Percentiles rank a stretch among this genome's conserved stretches.
These are phyloP conservation scores for Sedum album DNA, from an alignment of 164 flowering plant species.

Conservation along the genomic window DNA sequence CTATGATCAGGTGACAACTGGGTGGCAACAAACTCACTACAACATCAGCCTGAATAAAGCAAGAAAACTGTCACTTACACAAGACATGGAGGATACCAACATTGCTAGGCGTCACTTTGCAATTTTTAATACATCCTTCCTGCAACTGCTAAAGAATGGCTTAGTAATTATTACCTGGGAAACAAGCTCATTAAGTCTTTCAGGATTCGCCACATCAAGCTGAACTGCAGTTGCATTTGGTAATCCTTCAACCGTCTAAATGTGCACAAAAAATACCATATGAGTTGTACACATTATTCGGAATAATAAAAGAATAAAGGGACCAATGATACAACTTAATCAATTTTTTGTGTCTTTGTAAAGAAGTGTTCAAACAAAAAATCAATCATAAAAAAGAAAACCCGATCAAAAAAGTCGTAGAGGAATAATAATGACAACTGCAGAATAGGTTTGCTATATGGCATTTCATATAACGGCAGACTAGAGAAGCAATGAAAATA, in stretches of 20 bases:
- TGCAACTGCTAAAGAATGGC: neutral
- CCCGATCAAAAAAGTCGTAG: neutral
- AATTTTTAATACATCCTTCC: neutral
- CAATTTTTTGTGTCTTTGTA: too few relatives aligned
- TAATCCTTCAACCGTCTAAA: conserved; percentile 62
- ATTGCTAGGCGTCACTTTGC: neutral
- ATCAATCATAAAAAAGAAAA: neutral
- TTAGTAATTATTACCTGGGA: conserved; percentile 48
- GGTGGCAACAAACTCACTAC: conserved; percentile 88
- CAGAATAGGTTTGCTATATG: neutral
- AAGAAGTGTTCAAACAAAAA: too few relatives aligned
- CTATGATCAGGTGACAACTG: conserved; percentile 60
- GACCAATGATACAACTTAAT: neutral
- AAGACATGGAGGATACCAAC: conserved; percentile 1
- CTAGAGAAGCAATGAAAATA: neutral
- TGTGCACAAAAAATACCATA: neutral
- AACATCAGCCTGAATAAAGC: conserved; percentile 69
- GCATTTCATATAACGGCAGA: neutral
- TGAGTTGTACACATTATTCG: neutral
- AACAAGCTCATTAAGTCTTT: conserved; percentile 45
- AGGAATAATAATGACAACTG: neutral
- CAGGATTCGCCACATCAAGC: conserved; percentile 62
- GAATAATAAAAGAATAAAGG: neutral
- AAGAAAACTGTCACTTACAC: conserved; percentile 3
- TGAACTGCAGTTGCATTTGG: conserved; percentile 68